Evolutionary conservation across 768 basidiomycete genomes (phyloP).

Genomic region (Lactarius pseudohatsudake): DNA sequence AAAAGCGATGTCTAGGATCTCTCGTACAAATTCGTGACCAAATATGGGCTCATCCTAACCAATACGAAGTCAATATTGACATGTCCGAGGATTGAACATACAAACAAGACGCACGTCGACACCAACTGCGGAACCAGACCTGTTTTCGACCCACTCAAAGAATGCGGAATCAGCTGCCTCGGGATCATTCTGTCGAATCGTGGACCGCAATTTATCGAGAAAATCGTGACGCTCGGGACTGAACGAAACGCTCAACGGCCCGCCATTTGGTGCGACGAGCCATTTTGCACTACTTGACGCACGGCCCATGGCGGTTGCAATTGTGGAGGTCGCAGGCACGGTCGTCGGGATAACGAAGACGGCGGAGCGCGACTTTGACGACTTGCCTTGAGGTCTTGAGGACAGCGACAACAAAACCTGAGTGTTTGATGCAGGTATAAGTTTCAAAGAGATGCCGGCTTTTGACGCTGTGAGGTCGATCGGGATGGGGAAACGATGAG

Average conservation of each 20-base stretch:
- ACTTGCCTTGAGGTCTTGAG: slow-evolving; percentile 32
- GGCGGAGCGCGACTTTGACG: slow-evolving; percentile 42
- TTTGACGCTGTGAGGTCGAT: slow-evolving; percentile 39
- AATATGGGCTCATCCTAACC: slow-evolving; percentile 27
- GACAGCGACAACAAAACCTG: slow-evolving; percentile 56
- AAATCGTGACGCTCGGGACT: slow-evolving; percentile 37
- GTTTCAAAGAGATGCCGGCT: slow-evolving; percentile 35
- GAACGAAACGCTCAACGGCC: slow-evolving; percentile 14
- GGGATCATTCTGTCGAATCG: slow-evolving; percentile 45
- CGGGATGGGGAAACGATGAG: slow-evolving; percentile 52
- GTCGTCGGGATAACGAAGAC: slow-evolving; percentile 60
- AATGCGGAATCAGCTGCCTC: slow-evolving; percentile 60
- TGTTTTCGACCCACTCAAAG: slow-evolving; percentile 54
- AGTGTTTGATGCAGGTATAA: slow-evolving; percentile 40
- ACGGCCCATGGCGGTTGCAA: slow-evolving; percentile 62
- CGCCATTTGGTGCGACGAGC: slow-evolving; percentile 36
- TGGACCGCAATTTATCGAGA: slow-evolving; percentile 40
- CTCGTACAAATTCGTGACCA: slow-evolving; percentile 58
- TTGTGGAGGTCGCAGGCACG: slow-evolving; percentile 54
- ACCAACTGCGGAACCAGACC: background rate
- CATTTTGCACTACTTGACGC: slow-evolving; percentile 46
- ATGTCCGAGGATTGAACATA: background rate
- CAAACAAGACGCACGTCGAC: background rate
- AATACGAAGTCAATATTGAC: background rate
- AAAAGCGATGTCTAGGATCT: slow-evolving; percentile 53